These are phyloP conservation scores for Phytophthora megakarya DNA, from an alignment of 352 stramenopile species.

Conservation along the genomic window DNA sequence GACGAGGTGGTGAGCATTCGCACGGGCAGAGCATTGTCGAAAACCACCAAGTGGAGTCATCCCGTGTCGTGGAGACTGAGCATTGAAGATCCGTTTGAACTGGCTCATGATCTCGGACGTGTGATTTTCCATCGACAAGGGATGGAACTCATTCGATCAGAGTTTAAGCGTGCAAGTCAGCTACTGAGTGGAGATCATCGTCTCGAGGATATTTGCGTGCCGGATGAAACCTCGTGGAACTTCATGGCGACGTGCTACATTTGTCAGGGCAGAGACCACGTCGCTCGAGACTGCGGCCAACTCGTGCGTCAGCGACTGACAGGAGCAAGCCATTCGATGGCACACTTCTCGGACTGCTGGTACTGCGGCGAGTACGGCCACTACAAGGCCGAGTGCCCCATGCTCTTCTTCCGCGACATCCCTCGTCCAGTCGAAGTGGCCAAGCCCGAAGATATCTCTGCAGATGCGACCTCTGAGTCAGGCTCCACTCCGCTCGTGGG, in stretches of 20 bases:
- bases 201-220: conserved; percentile 58
- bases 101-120: conserved; percentile 76
- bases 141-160: conserved; percentile 58
- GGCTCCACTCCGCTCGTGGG: not conserved
- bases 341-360: conserved; percentile 66
- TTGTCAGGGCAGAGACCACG: conserved; percentile 54
- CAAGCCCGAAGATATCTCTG: conserved; percentile 11
- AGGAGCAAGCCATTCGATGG: conserved; percentile 19
- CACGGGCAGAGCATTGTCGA: conserved; percentile 61
- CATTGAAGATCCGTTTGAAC: conserved; percentile 89
- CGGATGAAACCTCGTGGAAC: conserved; percentile 58
- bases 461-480: conserved; percentile 21
- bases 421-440: conserved; percentile 32
- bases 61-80: conserved; percentile 74
- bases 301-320: conserved; percentile 30
- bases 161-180: conserved; percentile 69
- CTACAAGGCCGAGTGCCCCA: conserved; percentile 76
- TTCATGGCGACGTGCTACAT: conserved; percentile 67
- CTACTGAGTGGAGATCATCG: conserved; percentile 51
- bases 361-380: conserved; percentile 78
- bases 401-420: conserved; percentile 65
- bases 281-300: conserved; percentile 58
- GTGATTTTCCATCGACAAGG: conserved; percentile 79
- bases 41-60: conserved; percentile 76
- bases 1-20: conserved; percentile 94